Percentiles rank a stretch among this genome's conserved stretches.
These are phyloP conservation scores for Wickerhamiella brachini DNA, from an alignment of 805 yeast genomes.

Conservation along the genomic window DNA sequence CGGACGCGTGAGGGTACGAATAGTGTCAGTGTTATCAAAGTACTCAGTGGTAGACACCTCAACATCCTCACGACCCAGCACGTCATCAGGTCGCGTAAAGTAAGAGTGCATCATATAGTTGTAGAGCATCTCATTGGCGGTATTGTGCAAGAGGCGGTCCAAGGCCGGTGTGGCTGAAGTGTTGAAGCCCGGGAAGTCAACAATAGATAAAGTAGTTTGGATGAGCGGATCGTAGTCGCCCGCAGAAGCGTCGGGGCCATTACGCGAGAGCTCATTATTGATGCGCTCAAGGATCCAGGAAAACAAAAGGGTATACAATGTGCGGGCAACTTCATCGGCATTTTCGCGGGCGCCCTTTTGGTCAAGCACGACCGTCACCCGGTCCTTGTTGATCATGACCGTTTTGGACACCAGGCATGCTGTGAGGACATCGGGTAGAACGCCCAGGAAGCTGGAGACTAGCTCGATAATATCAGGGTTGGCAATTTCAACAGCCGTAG, in stretches of 20 bases:
- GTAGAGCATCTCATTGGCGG: conserved; percentile 30
- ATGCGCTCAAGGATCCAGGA: conserved; percentile 28
- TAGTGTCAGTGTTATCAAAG: conserved; percentile 42
- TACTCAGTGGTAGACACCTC: conserved; percentile 42
- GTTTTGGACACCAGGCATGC: conserved; percentile 28
- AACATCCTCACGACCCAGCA: conserved; percentile 29
- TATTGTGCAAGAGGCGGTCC: conserved; percentile 28
- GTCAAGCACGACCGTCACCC: conserved; percentile 30
- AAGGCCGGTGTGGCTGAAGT: conserved; percentile 23
- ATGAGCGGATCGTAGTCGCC: conserved; percentile 16
- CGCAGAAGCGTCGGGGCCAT: conserved; percentile 9
- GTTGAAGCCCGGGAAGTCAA: conserved; percentile 31
- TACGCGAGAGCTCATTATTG: conserved; percentile 24
- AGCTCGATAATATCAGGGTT: conserved; percentile 24
- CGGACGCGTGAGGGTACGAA: conserved; percentile 36
- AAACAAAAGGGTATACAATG: conserved; percentile 27
- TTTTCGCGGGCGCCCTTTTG: conserved; percentile 29
- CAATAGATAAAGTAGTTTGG: conserved; percentile 24
- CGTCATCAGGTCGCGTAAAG: conserved; percentile 27
- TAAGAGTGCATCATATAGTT: conserved; percentile 26
- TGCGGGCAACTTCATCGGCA: conserved; percentile 30
- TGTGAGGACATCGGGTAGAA: conserved; percentile 25
- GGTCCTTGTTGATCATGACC: conserved; percentile 24
- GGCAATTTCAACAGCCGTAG: conserved; percentile 26
- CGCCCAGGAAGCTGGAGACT: conserved; percentile 29